Evolutionary conservation across 441 rosid genomes (phyloP).

Genomic region (Erysimum cheiri): DNA sequence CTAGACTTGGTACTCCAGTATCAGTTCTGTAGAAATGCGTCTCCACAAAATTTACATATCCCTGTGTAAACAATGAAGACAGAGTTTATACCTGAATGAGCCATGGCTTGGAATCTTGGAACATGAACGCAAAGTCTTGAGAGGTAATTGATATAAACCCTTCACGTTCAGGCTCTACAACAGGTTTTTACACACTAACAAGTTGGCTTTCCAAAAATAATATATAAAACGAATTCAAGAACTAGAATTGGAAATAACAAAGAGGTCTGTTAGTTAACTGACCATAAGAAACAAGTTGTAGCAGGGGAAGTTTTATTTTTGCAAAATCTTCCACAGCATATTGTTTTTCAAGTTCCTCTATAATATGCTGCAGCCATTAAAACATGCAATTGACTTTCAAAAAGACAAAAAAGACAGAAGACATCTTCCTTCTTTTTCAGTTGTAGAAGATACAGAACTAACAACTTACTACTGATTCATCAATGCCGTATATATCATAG

Average conservation of each 20-base stretch:
- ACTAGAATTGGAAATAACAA: slow-evolving; percentile 19
- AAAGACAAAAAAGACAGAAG: not conserved
- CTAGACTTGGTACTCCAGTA: slow-evolving; percentile 16
- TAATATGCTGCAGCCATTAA: slow-evolving; percentile 60
- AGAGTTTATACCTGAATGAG: slow-evolving; percentile 66
- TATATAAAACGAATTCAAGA: slow-evolving; percentile 3
- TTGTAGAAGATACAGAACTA: slow-evolving; percentile 4
- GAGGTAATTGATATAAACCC: slow-evolving; percentile 60
- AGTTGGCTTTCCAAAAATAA: slow-evolving; percentile 21
- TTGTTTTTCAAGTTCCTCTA: slow-evolving; percentile 54
- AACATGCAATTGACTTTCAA: slow-evolving; percentile 25
- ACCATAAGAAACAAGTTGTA: slow-evolving; percentile 64
- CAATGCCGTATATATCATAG: slow-evolving; percentile 80
- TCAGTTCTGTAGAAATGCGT: not conserved
- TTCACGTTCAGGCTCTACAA: slow-evolving; percentile 57
- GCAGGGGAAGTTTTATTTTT: slow-evolving; percentile 67
- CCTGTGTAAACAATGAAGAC: slow-evolving; percentile 4
- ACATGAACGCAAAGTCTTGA: slow-evolving; percentile 53
- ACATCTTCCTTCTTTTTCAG: slow-evolving; percentile 22
- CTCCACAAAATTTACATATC: not conserved
- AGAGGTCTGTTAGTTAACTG: slow-evolving; percentile 37
- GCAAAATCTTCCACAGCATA: slow-evolving; percentile 59
- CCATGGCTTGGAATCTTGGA: slow-evolving; percentile 71
- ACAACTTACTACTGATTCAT: slow-evolving; percentile 78
- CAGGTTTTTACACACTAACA: not conserved